Evolutionary conservation across 805 yeast species (phyloP).

Genomic region (Wickerhamomyces strasburgensis): DNA sequence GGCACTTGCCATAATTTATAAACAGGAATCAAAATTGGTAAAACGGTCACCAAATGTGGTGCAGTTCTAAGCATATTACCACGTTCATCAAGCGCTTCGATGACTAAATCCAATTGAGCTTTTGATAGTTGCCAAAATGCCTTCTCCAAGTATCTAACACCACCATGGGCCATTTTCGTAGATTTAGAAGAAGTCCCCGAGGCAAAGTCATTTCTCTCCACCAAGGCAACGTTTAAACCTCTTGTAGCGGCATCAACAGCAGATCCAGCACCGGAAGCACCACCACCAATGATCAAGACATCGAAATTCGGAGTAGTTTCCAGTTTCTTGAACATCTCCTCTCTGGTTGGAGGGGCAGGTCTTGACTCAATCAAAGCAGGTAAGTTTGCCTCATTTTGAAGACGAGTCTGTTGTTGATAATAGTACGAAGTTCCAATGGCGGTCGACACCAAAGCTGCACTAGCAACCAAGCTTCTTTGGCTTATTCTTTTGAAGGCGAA

Average conservation of each 20-base stretch:
- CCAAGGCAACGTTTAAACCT: conserved; percentile 81
- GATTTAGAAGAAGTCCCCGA: conserved; percentile 91
- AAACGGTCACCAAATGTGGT: conserved; percentile 79
- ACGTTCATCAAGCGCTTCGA: conserved; percentile 85
- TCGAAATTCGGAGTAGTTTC: conserved; percentile 57
- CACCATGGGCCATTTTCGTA: conserved; percentile 97
- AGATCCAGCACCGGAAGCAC: conserved; percentile 92
- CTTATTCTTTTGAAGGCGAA: conserved; percentile 23
- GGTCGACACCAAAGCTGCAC: conserved; percentile 21
- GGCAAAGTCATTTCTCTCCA: conserved; percentile 88
- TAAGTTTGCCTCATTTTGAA: conserved; percentile 18
- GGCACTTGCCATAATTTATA: conserved; percentile 96
- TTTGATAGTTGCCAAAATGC: conserved; percentile 90
- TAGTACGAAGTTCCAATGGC: conserved; percentile 17
- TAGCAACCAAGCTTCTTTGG: conserved; percentile 22
- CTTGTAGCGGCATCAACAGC: conserved; percentile 89
- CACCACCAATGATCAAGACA: conserved; percentile 89
- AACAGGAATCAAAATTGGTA: conserved; percentile 95
- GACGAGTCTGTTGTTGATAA: conserved; percentile 6
- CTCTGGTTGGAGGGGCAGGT: conserved; percentile 52
- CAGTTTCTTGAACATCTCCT: conserved; percentile 44
- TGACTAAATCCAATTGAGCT: conserved; percentile 82
- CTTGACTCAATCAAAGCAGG: conserved; percentile 38
- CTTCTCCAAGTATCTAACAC: conserved; percentile 91
- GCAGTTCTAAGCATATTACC: conserved; percentile 84